Base-by-base conservation (phyloP, 192 early-diverging fungal species). In the Chytriomyces sp. region DNA sequence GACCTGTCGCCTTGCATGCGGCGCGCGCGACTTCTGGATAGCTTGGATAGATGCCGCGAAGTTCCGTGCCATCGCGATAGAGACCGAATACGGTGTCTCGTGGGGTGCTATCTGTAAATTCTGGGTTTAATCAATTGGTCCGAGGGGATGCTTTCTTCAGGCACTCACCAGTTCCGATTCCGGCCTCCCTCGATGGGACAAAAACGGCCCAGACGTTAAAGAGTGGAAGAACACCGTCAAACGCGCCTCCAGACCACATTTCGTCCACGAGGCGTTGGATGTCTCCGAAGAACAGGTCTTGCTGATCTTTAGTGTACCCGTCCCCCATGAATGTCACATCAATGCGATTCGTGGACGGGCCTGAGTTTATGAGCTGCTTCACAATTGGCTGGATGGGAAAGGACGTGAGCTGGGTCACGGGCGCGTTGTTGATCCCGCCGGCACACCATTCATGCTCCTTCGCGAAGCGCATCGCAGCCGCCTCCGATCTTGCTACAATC, bases 301-400 rank as follows among this genome's bases (percentile, higher is more conserved):
- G 64, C 57, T 89, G 84, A 0, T 55, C 63, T 14, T 71, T 57
- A 4, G 84, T 85, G 65, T 89, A 89, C 14, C 87, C 87, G 74
- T 89, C 87, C 28, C 87, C 85, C 85, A 89, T 88, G 30, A 89
- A 85, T n/a, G 86, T 84, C 44, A 85, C 82, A 52, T 84, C 80
- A 26, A 89, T 83, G 32, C 87, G 72, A 75, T 89, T 89, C 17
- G 44, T 63, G 36, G 84, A 77, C 25, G 78, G 77, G 12, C 87
- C 87, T 36, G 65, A 83, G 39, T 84, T 73, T 19, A 88, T 75
- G 5, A 86, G 59, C 44, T 84, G 26, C 38, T 10, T 30, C 17
- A 61, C 34, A 17, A 36, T 37, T 6, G 59, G 59, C 44, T 49
- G n/a, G n/a, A n/a, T n/a, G n/a, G n/a, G n/a, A n/a, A n/a, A n/a